These are phyloP conservation scores for Diaporthe aspalathi DNA, from an alignment of 2,329 filamentous ascomycete genomes.

Conservation along the genomic window DNA sequence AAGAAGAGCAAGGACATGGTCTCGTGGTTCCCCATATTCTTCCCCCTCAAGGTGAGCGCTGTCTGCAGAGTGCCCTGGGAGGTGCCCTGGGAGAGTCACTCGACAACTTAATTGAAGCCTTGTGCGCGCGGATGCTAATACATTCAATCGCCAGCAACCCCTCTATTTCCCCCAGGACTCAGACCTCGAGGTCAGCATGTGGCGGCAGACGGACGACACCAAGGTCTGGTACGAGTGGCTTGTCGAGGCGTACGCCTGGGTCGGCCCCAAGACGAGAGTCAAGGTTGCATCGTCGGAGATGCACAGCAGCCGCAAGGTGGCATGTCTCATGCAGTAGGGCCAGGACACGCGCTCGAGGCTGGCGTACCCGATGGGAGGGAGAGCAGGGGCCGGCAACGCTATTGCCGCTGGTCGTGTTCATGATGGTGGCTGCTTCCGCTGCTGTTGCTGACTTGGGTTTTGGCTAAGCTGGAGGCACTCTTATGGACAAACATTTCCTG, in stretches of 20 bases:
- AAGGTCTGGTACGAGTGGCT: slow-evolving; percentile 99
- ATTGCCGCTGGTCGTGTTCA: background rate
- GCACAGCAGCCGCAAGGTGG: slow-evolving; percentile 76
- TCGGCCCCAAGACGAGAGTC: slow-evolving; percentile 69
- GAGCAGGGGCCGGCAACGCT: background rate
- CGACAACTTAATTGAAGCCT: background rate
- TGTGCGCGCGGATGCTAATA: slow-evolving; percentile 2
- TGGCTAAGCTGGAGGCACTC: slow-evolving; percentile 33
- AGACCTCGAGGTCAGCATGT: slow-evolving; percentile 92
- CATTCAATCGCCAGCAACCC: slow-evolving; percentile 70
- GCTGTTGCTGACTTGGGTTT: slow-evolving; percentile 27
- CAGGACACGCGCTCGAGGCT: slow-evolving; percentile 6
- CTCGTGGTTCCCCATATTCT: slow-evolving; percentile 99
- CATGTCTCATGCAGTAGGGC: slow-evolving; percentile 72
- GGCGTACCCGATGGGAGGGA: background rate
- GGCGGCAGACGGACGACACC: slow-evolving; percentile 92
- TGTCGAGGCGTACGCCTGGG: slow-evolving; percentile 82
- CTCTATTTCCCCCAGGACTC: slow-evolving; percentile 86
- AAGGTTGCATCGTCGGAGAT: slow-evolving; percentile 75
- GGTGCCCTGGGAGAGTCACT: background rate
- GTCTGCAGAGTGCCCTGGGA: slow-evolving; percentile 12
- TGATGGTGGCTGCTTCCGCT: background rate
- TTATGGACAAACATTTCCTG: slow-evolving; percentile 27
- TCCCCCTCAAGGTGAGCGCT: slow-evolving; percentile 84
- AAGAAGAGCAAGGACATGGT: slow-evolving; percentile 97